Conservation (phyloP, 2,329 filamentous ascomycete genomes). For the Calonectria pauciramosa region DNA sequence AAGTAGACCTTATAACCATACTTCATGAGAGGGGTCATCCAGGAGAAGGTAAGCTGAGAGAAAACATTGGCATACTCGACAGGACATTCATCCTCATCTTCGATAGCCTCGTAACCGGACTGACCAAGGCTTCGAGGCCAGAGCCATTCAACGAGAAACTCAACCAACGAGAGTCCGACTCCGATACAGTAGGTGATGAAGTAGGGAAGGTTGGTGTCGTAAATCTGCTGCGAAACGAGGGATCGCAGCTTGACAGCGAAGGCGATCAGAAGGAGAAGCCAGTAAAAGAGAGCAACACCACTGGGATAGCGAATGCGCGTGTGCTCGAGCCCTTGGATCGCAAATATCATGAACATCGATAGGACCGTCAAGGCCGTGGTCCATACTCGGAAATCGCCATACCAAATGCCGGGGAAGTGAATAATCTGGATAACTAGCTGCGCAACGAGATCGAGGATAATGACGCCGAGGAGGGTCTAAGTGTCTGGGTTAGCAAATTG, state of each 20-base stretch:
- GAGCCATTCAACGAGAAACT: slow-evolving; percentile 87
- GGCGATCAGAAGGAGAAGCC: slow-evolving; percentile 86
- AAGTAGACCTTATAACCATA: slow-evolving; percentile 92
- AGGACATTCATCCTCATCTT: slow-evolving; percentile 75
- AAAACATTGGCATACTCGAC: slow-evolving; percentile 95
- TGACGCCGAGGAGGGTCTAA: slow-evolving; percentile 72
- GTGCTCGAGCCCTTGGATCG: slow-evolving; percentile 89
- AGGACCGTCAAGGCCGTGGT: slow-evolving; percentile 79
- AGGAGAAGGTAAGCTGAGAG: slow-evolving; percentile 92
- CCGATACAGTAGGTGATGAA: slow-evolving; percentile 83
- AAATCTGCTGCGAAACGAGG: slow-evolving; percentile 82
- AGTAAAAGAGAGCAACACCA: slow-evolving; percentile 91
- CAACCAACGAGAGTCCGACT: slow-evolving; percentile 76
- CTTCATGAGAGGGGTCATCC: slow-evolving; percentile 99
- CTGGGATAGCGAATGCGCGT: slow-evolving; percentile 86
- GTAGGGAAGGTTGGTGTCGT: slow-evolving; percentile 76
- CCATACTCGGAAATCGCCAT: slow-evolving; percentile 88
- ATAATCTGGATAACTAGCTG: slow-evolving; percentile 84
- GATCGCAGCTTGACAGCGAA: slow-evolving; percentile 89
- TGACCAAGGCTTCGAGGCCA: slow-evolving; percentile 78
- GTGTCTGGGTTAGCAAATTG: neutral
- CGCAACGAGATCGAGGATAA: slow-evolving; percentile 76
- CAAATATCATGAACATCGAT: slow-evolving; percentile 81
- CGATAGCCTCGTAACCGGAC: slow-evolving; percentile 68
- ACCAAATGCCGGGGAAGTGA: slow-evolving; percentile 78